Evolutionary conservation across 1,284 basidiomycete genomes (phyloP).

Genomic region (Chiua sp.): DNA sequence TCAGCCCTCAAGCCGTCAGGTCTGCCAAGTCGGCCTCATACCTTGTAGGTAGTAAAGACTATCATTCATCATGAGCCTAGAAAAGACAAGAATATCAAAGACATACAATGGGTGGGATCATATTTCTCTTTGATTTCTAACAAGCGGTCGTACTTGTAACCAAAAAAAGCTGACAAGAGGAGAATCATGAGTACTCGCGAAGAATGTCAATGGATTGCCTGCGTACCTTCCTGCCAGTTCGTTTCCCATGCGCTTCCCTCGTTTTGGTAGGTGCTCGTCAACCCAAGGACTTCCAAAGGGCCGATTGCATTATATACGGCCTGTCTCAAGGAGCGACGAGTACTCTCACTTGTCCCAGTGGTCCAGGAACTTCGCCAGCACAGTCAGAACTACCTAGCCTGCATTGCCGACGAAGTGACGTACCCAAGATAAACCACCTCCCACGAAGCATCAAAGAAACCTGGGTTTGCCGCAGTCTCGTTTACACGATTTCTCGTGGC

Average conservation of each 20-base stretch:
- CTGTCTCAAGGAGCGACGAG: background rate
- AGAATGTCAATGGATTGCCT: too few relatives aligned
- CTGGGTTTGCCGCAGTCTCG: constrained; percentile 11
- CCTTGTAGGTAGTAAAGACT: constrained; percentile 9
- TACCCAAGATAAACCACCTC: constrained; percentile 12
- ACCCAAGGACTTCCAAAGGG: constrained; percentile 6
- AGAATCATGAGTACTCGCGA: too few relatives aligned
- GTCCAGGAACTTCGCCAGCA: constrained; percentile 12
- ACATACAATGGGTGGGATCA: constrained; percentile 14
- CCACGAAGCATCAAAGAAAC: constrained; percentile 13
- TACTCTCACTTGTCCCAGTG: background rate
- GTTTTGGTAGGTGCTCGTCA: constrained; percentile 14
- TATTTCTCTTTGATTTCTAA: constrained; percentile 13
- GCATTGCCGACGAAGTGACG: background rate
- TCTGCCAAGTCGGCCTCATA: background rate
- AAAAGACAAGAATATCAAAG: background rate
- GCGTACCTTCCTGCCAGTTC: constrained; percentile 12
- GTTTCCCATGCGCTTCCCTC: constrained; percentile 14
- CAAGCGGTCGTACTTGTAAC: constrained; percentile 12
- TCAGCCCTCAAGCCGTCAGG: too few relatives aligned
- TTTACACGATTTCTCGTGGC: constrained; percentile 4
- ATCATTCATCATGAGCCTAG: background rate
- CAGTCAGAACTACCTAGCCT: too few relatives aligned
- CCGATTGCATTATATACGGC: constrained; percentile 4
- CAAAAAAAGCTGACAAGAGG: constrained; percentile 11